Evolutionary conservation across 352 stramenopile species (phyloP), one percentile per base, ranked within the genome.

Genomic region (Phytophthora vignae): DNA sequence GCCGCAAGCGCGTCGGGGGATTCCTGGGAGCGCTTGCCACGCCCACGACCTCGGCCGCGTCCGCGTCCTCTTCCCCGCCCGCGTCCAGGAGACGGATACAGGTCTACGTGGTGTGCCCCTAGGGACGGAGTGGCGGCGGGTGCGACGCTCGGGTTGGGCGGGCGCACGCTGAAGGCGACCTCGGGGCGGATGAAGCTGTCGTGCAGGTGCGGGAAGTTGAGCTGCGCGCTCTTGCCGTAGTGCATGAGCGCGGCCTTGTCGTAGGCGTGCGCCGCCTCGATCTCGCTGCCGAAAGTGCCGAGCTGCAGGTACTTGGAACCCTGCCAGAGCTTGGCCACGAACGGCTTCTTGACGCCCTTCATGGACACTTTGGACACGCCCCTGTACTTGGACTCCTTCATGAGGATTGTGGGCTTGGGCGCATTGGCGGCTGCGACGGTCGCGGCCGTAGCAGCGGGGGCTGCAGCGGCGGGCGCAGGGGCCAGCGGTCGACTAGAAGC

Each of bases 281-380:
- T 94, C 66, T 94, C 89, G 48, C 84, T 93, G 50, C 77, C 77
- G 46, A 87, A 96, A 0, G 86, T 80, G n/a, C 86, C 87, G 15
- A 94, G 52, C 21, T 93, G 84, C 12, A 90, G 63, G 57, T 90
- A 90, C 63, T 91, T 91, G 63, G 73, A 73, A 27, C 85, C 78
- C 55, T 90, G 83, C 69, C 81, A 87, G 11, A 93, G 78, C 48
- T 91, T 90, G 52, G 87, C 84, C 29, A 94, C 82, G 63, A 94
- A 96, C 29, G 89, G 87, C 36, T 93, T 93, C 74, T 94, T 94
- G 38, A 88, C 81, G 19, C 87, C 85, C 62, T 93, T 94, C 74
- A 83, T 82, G 14, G 86, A 90, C 62, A 92, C 82, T 77, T 93
- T 93, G 55, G 83, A 87, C 76, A 96, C 89, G 15, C 89, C 88